These are phyloP conservation scores for Blumeriella jaapii DNA, from an alignment of 2,329 filamentous ascomycete species.

Conservation along the genomic window DNA sequence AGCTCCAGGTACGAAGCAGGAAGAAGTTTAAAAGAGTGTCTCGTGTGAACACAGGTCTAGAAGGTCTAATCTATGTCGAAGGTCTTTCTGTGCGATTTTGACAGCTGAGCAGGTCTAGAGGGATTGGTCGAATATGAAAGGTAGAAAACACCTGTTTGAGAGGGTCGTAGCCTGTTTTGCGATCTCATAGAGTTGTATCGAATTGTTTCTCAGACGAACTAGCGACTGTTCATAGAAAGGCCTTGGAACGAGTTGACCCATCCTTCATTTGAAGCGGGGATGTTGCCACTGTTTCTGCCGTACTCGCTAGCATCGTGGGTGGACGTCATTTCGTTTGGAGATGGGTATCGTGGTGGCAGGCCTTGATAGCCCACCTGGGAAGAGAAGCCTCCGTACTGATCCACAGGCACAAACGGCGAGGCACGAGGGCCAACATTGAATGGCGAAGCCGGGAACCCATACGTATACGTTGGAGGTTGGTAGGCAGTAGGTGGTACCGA, in stretches of 20 bases:
- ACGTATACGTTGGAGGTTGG: slow-evolving; percentile 30
- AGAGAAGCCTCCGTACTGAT: slow-evolving; percentile 34
- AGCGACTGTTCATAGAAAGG: slow-evolving; percentile 50
- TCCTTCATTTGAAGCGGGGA: slow-evolving; percentile 34
- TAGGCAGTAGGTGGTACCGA: slow-evolving; percentile 31
- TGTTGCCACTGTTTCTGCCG: slow-evolving; percentile 32
- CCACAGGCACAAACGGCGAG: slow-evolving; percentile 31
- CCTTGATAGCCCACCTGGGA: slow-evolving; percentile 34
- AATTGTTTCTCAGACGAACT: slow-evolving; percentile 1
- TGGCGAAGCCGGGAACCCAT: slow-evolving; percentile 33
- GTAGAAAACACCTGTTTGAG: not conserved
- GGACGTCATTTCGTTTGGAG: slow-evolving; percentile 28
- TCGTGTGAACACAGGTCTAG: not conserved
- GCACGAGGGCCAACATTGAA: slow-evolving; percentile 33
- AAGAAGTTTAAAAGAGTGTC: not conserved
- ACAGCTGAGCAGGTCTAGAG: not conserved
- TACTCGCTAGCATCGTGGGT: slow-evolving; percentile 31
- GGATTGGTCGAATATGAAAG: not conserved
- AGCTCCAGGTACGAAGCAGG: no score
- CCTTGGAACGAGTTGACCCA: slow-evolving; percentile 56
- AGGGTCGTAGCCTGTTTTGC: not conserved
- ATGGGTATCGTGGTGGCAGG: slow-evolving; percentile 37
- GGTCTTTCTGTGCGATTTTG: not conserved
- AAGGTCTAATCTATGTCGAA: not conserved
- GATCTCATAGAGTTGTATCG: not conserved